Evolutionary conservation across 192 early-diverging fungal species (phyloP), one percentile per base, ranked within the genome.

Genomic region (Oehlia diaphana): DNA sequence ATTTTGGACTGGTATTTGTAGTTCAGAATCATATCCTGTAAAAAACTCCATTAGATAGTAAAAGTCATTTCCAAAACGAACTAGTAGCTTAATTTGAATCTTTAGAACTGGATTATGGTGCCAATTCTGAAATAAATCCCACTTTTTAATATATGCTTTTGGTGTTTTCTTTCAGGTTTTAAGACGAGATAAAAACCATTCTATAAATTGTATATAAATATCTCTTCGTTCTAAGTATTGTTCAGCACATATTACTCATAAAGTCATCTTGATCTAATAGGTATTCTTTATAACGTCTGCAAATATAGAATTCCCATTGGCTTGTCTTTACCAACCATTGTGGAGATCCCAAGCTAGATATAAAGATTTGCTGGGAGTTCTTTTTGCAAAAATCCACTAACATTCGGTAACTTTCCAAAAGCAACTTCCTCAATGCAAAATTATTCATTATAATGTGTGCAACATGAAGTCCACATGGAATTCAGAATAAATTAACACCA

Each of bases 171-270:
- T 67, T 3, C 39, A 0, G 14, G 31, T 19, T 35, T 67, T 37
- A 28, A 35, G 5, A 39, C 3, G 0, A 0, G 14, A 35, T 67
- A 67, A 39, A 39, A 37, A 39, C 71, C n/a, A 72, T n/a, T 42
- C 0, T 47, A 7, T 33, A 72, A 72, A 72, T 53, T 72, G 5
- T 31, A 72, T n/a, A 47, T 72, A 0, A 47, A 72, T 47, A 14
- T 72, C 42, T 31, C 8, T 72, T 26, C 10, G 2, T 21, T 72
- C n/a, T 72, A 72, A 50, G 53, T 72, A 72, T 72, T 72, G 49
- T 14, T 73, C 9, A 8, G 42, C 49, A 73, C 26, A 33, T 49
- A 13, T 73, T 47, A 28, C 26, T 73, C 3, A 28, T 47, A 73
- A 5, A 73, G 23, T 26, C 49, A 44, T 9, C 9, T 44, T 9